Evolutionary conservation across 2,329 filamentous ascomycete species (phyloP).

Genomic region (Aspergillus ochraceoroseus): DNA sequence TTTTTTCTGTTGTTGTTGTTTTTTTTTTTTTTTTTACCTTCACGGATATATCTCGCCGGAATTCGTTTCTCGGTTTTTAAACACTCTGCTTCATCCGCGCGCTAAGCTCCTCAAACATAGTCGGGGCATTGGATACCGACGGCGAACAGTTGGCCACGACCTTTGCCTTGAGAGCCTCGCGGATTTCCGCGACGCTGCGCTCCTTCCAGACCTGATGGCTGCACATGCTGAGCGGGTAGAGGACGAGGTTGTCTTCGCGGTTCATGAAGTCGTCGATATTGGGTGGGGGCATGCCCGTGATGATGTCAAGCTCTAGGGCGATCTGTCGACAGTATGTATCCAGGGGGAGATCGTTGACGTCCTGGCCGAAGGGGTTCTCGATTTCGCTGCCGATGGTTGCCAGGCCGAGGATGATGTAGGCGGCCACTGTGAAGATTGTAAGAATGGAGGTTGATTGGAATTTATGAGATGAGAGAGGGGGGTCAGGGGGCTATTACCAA

Average conservation of each 20-base stretch:
- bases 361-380: conserved; percentile 77
- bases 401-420: conserved; percentile 79
- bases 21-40: too few relatives aligned
- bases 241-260: conserved; percentile 35
- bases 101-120: conserved; percentile 18
- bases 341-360: conserved; percentile 75
- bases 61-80: too few relatives aligned
- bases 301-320: conserved; percentile 67
- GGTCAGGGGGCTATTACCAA: conserved; percentile 40
- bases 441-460: conserved; percentile 8
- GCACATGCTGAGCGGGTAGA: conserved; percentile 41
- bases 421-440: conserved; percentile 44
- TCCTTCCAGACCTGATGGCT: conserved; percentile 49
- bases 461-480: not conserved
- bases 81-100: conserved; percentile 19
- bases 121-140: conserved; percentile 24
- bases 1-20: too few relatives aligned
- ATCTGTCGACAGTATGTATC: conserved; percentile 73
- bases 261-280: conserved; percentile 47
- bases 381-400: conserved; percentile 72
- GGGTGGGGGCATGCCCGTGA: conserved; percentile 57
- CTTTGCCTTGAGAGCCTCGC: conserved; percentile 39
- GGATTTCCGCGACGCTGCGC: conserved; percentile 47
- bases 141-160: conserved; percentile 25
- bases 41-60: too few relatives aligned